These are phyloP conservation scores for Phytophthora tubulina DNA, from an alignment of 352 stramenopile genomes.

Conservation along the genomic window DNA sequence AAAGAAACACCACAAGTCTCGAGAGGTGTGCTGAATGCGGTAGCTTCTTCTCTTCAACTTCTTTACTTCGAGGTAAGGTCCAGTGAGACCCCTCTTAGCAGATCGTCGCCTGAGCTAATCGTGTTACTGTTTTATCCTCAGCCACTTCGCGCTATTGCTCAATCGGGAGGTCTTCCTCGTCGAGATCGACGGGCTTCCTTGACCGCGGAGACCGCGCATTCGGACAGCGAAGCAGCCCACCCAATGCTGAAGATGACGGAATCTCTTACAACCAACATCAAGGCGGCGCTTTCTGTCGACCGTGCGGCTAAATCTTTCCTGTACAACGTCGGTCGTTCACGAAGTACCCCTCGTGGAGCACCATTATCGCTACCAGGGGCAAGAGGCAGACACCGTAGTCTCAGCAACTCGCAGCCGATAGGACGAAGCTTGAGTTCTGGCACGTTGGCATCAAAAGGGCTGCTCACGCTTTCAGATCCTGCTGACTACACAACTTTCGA, in stretches of 20 bases:
- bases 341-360: constrained; percentile 38
- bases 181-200: constrained; percentile 56
- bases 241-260: constrained; percentile 63
- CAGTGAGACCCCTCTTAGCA: background rate
- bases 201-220: constrained; percentile 29
- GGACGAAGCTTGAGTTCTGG: constrained; percentile 40
- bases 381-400: constrained; percentile 54
- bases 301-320: constrained; percentile 78
- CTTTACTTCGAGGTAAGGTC: constrained; percentile 79
- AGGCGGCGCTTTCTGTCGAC: constrained; percentile 73
- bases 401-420: constrained; percentile 39
- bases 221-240: constrained; percentile 34
- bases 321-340: constrained; percentile 70
- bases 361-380: constrained; percentile 46
- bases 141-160: constrained; percentile 69
- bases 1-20: constrained; percentile 77
- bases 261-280: constrained; percentile 71
- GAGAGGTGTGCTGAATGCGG: constrained; percentile 78
- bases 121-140: constrained; percentile 21
- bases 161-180: constrained; percentile 72
- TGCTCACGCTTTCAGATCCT: constrained; percentile 56
- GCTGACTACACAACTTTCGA: constrained; percentile 83
- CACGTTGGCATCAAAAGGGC: constrained; percentile 32
- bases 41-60: constrained; percentile 78
- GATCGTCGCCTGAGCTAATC: background rate